phyloP scores from a whole-genome alignment of 495 filamentous ascomycete species.

The Xylaria castorea region DNA sequence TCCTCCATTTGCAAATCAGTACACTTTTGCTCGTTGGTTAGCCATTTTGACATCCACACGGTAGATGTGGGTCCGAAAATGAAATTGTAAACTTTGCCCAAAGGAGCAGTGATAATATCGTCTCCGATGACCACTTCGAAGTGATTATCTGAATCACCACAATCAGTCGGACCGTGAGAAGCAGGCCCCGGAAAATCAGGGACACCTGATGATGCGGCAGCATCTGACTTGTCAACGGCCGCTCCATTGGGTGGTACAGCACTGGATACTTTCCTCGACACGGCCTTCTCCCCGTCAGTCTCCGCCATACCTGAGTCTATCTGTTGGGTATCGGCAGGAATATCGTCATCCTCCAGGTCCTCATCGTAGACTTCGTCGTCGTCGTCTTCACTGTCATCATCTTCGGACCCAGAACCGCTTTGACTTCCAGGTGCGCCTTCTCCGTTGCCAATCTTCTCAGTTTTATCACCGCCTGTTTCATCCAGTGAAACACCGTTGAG shows the following conservation, averaged over 20 bases:
- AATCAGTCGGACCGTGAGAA: constrained; percentile 83
- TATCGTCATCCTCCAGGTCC: constrained; percentile 74
- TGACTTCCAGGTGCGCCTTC: constrained; percentile 45
- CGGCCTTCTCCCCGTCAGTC: constrained; percentile 64
- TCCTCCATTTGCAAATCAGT: constrained; percentile 85
- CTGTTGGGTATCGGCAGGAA: constrained; percentile 64
- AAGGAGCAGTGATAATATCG: constrained; percentile 82
- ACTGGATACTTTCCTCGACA: constrained; percentile 72
- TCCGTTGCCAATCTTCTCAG: constrained; percentile 73
- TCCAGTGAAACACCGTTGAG: constrained; percentile 84
- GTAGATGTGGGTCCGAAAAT: constrained; percentile 83
- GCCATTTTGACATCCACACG: constrained; percentile 81
- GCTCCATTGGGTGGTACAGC: constrained; percentile 55
- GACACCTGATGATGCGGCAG: constrained; percentile 51
- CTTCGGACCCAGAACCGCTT: constrained; percentile 63
- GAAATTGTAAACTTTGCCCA: constrained; percentile 89
- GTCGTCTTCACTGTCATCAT: constrained; percentile 67
- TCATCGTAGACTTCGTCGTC: constrained; percentile 76
- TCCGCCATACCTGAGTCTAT: constrained; percentile 66
- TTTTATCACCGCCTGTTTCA: constrained; percentile 84
- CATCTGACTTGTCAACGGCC: constrained; percentile 59
- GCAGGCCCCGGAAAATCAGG: constrained; percentile 87
- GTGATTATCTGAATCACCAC: constrained; percentile 74
- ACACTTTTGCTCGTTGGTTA: constrained; percentile 86
- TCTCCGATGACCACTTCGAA: constrained; percentile 87